Evolutionary conservation across 2,329 filamentous ascomycete species (phyloP).

Genomic region (Fonsecaea pedrosoi): DNA sequence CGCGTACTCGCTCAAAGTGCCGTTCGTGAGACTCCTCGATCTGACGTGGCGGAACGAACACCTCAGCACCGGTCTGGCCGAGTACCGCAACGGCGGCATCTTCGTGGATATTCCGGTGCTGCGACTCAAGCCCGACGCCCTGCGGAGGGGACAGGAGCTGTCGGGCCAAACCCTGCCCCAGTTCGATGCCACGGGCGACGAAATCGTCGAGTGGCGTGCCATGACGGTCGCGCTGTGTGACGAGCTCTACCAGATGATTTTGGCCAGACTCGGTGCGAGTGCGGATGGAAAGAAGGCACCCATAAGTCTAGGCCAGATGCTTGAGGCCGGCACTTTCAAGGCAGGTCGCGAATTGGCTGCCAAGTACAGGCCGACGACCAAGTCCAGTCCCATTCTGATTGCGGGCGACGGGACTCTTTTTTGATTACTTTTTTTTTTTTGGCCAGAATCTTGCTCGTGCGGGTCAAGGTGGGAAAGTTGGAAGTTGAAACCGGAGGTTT

Average conservation of each 20-base stretch:
- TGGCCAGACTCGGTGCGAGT: slow-evolving; percentile 38
- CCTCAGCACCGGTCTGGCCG: slow-evolving; percentile 16
- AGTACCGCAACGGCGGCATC: slow-evolving; percentile 23
- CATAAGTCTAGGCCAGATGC: slow-evolving; percentile 47
- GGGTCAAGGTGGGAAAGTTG: too few relatives aligned
- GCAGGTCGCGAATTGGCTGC: slow-evolving; percentile 43
- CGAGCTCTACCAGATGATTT: slow-evolving; percentile 42
- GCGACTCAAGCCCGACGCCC: not conserved
- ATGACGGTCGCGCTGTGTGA: slow-evolving; percentile 24
- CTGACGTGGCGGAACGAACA: slow-evolving; percentile 2
- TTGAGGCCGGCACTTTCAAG: slow-evolving; percentile 42
- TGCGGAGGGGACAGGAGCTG: not conserved
- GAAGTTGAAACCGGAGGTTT: too few relatives aligned
- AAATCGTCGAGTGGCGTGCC: slow-evolving; percentile 26
- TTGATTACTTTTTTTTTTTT: slow-evolving; percentile 27
- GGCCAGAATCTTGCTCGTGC: too few relatives aligned
- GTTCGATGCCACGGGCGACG: slow-evolving; percentile 18
- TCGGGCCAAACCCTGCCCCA: slow-evolving; percentile 15
- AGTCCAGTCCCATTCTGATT: slow-evolving; percentile 38
- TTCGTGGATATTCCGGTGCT: slow-evolving; percentile 21
- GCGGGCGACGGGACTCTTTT: slow-evolving; percentile 24
- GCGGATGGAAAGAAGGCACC: slow-evolving; percentile 51
- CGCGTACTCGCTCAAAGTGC: slow-evolving; percentile 19
- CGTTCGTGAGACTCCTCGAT: slow-evolving; percentile 8
- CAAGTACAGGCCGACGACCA: slow-evolving; percentile 46